Base-by-base conservation (phyloP, 495 filamentous ascomycete genomes). In the Aspergillus incahuasiensis region DNA sequence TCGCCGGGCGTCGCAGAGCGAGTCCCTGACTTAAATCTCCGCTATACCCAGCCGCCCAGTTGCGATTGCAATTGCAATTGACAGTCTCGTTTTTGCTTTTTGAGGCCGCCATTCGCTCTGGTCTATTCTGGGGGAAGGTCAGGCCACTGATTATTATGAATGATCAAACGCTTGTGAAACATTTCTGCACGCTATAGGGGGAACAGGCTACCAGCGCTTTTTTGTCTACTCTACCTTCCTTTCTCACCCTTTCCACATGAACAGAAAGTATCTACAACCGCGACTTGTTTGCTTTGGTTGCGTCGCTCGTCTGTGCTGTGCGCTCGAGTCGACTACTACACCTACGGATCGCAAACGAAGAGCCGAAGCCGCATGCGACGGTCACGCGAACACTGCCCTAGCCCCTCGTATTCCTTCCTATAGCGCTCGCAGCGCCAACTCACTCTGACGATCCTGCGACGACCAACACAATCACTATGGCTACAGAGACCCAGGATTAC, bases 121-220 rank as follows among this genome's bases (percentile, higher is more conserved):
- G 38, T 24, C 30, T 28, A 45, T 48, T 56, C 54, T 49, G 54
- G 35, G 45, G 42, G 43, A 21, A 16, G 40, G 43, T 48, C 43
- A 45, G 49, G 12, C 43, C 18, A 44, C 43, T n/a, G 42, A 21
- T 16, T 25, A 56, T 48, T n/a, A n/a, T n/a, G 54, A 54, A 44
- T 56, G 53, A 54, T 52, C 49, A 35, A 52, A 58, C 54, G 54
- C 47, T 56, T 52, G 61, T 63, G 61, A 60, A 60, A 63, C 61
- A 57, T 57, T 25, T 55, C 54, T 63, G 57, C 61, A 59, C 51
- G 34, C 18, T 57, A 57, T 55, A 63, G 50, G 57, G 60, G 57
- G 44, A 45, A 54, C 50, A 32, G 21, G 46, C 34, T 35, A 12
- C 43, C 25, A 28, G 25, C 8, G 32, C 56, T 22, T 42, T 40